Conservation (phyloP, 73 alveolate genomes). For the Blepharisma japonicum region DNA sequence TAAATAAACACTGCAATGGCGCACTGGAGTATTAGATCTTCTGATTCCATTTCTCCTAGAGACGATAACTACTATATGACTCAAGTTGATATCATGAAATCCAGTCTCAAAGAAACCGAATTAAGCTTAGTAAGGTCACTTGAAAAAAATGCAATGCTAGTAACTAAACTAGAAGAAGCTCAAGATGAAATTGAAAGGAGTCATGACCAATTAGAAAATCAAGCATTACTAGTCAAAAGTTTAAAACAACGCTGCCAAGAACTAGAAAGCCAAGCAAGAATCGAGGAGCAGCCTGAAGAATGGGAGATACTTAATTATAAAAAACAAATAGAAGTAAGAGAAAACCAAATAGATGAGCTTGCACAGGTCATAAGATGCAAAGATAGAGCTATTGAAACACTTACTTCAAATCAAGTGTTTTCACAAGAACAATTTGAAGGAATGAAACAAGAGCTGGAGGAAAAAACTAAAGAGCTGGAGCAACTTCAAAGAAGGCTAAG, state of each 20-base stretch:
- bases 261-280: not conserved
- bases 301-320: not conserved
- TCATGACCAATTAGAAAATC: conserved; percentile 1
- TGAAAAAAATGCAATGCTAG: conserved; percentile 24
- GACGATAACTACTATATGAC: too few relatives aligned
- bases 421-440: conserved; percentile 20
- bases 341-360: not conserved
- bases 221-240: not conserved
- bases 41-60: too few relatives aligned
- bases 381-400: conserved; percentile 15
- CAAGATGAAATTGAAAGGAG: conserved; percentile 5
- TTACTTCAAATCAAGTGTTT: conserved; percentile 22
- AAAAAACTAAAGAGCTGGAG: conserved; percentile 11
- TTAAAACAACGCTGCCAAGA: not conserved
- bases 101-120: too few relatives aligned
- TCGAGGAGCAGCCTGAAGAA: not conserved
- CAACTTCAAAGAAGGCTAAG: not conserved
- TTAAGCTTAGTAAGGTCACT: not conserved
- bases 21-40: too few relatives aligned
- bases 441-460: conserved; percentile 5
- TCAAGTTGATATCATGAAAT: too few relatives aligned
- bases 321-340: not conserved
- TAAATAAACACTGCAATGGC: too few relatives aligned
- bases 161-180: conserved; percentile 13
- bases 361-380: not conserved